Base-by-base conservation (phyloP, 306 rosid species). In the Crataegus laevigata region DNA sequence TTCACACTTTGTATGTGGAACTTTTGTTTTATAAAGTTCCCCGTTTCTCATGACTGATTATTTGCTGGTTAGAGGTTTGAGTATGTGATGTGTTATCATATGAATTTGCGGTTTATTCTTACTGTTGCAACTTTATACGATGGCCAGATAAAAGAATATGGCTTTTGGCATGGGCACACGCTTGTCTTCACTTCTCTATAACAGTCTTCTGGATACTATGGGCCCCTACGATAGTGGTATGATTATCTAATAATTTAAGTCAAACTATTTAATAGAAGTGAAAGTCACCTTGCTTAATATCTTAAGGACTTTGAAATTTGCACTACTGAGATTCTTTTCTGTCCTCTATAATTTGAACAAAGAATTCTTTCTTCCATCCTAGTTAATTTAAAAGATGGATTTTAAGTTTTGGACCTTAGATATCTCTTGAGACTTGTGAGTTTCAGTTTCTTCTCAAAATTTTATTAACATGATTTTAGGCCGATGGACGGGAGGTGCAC, bases 141-240 rank as follows among this genome's bases (percentile, higher is more conserved):
- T 79, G 85, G 74, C 71, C 97, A 94, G 99, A 94, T 92, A 92
- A 89, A 91, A 94, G 96, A 87, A 79, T 94, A 77, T 94, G 91
- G 96, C 82, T 94, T 78, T 84, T 94, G 87, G 91, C 84, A 55
- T 90, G 91, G 91, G 97, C 96, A 82, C 97, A 94, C 79, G 85
- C 96, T 82, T 90, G 92, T 84, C 87, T 94, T 82, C 86, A 92
- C 84, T 89, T 92, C 88, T 92, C 99, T 69, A 71, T 85, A 66
- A 87, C 91, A 47, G 77, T 89, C 59, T 88, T 92, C 76, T 94
- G 99, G 99, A 84, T 92, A 74, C 90, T 94, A 24, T 94, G 96
- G 99, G 96, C 97, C 28, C 97, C 99, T 68, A 90, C 93, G n/a
- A 80, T 94, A 69, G 99, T 94, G 99, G 99, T 94, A 94, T 75